phyloP scores from a whole-genome alignment of 2,329 filamentous ascomycete species.

The Colletotrichum truncatum region DNA sequence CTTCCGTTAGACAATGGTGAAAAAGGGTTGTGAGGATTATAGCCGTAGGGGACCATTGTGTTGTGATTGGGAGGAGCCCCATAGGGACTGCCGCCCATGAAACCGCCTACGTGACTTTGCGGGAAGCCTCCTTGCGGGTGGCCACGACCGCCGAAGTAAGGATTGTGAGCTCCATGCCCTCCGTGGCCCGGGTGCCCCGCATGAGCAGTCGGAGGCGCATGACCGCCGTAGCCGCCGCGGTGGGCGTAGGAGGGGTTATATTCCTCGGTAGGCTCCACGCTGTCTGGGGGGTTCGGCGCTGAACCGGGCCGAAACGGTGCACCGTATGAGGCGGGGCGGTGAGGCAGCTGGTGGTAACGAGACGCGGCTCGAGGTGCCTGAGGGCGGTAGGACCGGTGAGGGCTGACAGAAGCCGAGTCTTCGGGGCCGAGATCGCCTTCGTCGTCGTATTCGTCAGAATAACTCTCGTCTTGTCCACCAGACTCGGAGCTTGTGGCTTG shows the following conservation, averaged over 20 bases:
- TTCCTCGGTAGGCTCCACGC: conserved; percentile 73
- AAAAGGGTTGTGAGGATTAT: conserved; percentile 53
- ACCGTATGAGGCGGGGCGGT: conserved; percentile 35
- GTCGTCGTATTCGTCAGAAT: conserved; percentile 42
- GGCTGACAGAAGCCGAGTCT: conserved; percentile 65
- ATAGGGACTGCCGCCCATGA: conserved; percentile 40
- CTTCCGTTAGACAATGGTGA: conserved; percentile 48
- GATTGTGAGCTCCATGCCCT: conserved; percentile 38
- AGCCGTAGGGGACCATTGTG: conserved; percentile 59
- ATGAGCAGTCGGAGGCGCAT: conserved; percentile 31
- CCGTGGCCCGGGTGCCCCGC: conserved; percentile 7
- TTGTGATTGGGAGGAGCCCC: conserved; percentile 44
- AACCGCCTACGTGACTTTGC: conserved; percentile 58
- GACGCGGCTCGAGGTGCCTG: conserved; percentile 32
- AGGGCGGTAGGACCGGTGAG: conserved; percentile 37
- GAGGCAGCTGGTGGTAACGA: conserved; percentile 37
- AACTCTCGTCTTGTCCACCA: conserved; percentile 36
- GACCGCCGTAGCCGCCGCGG: conserved; percentile 19
- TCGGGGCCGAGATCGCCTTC: conserved; percentile 56
- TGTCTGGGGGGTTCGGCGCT: conserved; percentile 64
- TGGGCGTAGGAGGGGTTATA: conserved; percentile 56
- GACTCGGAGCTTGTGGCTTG: conserved; percentile 40
- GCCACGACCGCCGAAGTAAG: conserved; percentile 40
- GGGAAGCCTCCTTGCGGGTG: conserved; percentile 47
- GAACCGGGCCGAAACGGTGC: conserved; percentile 51